Conservation (phyloP, 225 moss, liverwort and hornwort genomes). For the Pleurozium schreberi region DNA sequence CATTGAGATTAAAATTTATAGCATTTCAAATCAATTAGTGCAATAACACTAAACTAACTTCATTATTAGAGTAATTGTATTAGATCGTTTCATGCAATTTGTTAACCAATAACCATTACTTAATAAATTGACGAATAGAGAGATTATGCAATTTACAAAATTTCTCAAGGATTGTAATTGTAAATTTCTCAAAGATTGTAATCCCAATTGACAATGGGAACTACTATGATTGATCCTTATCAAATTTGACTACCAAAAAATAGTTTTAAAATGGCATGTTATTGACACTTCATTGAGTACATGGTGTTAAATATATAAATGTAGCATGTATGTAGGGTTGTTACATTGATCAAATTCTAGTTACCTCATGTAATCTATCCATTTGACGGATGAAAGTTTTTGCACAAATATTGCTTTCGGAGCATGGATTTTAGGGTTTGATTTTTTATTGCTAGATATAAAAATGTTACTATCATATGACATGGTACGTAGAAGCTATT, state of each 20-base stretch:
- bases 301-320: neutral
- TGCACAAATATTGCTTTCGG: neutral
- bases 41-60: neutral
- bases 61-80: neutral
- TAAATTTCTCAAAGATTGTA: neutral
- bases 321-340: rapidly evolving
- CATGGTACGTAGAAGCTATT: neutral
- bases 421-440: neutral
- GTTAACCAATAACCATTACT: neutral
- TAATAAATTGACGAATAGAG: rapidly evolving
- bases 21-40: neutral
- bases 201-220: neutral
- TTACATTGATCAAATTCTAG: neutral
- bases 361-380: too few species aligned
- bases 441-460: neutral
- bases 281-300: rapidly evolving
- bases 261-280: neutral
- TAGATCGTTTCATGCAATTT: neutral
- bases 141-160: neutral
- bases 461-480: neutral
- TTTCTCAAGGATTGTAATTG: neutral
- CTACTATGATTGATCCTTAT: neutral
- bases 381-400: rapidly evolving
- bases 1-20: neutral
- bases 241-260: neutral